Evolutionary conservation across 2,329 filamentous ascomycete species (phyloP).

Genomic region (Botrytis pseudocinerea): DNA sequence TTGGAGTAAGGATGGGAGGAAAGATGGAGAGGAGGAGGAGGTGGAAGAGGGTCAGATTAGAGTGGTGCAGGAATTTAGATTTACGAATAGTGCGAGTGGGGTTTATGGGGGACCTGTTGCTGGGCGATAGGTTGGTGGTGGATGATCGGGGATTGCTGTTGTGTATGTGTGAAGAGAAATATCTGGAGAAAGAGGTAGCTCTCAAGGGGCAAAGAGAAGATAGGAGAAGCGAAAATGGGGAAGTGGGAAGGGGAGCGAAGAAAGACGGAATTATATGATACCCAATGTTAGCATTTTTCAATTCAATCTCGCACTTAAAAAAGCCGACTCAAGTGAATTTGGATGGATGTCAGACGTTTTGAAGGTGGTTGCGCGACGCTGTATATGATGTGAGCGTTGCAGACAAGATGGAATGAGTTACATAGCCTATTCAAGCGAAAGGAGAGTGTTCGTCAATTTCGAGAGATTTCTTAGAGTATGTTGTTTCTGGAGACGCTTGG

Average conservation of each 20-base stretch:
- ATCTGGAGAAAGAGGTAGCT: background rate
- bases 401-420: background rate
- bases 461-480: background rate
- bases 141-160: background rate
- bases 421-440: background rate
- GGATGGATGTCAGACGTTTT: too few relatives aligned
- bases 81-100: background rate
- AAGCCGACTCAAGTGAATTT: background rate
- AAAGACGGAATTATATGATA: background rate
- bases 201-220: background rate
- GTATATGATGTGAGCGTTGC: background rate
- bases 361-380: too few relatives aligned
- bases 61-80: constrained; percentile 17
- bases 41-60: constrained; percentile 17
- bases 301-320: background rate
- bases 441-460: background rate
- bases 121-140: background rate
- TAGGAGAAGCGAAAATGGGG: background rate
- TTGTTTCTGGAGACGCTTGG: background rate
- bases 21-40: background rate
- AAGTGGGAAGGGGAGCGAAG: too few relatives aligned
- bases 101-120: constrained; percentile 1
- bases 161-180: too few relatives aligned
- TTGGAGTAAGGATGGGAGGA: background rate
- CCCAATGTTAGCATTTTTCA: constrained; percentile 3